These are phyloP conservation scores for Talaromyces sp. DNA, from an alignment of 2,329 filamentous ascomycete species.

Conservation along the genomic window DNA sequence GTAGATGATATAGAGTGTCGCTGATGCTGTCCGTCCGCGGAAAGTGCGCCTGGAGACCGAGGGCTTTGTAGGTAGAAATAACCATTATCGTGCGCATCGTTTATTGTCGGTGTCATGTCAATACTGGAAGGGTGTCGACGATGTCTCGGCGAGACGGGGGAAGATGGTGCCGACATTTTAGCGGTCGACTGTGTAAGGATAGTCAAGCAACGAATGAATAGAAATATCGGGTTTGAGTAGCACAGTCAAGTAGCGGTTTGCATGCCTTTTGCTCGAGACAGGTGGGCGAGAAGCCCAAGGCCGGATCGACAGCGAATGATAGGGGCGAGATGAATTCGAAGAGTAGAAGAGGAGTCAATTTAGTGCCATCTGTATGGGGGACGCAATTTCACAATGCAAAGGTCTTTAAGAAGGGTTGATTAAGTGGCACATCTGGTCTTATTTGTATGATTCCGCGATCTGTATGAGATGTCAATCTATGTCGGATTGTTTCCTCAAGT, in stretches of 20 bases:
- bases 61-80: constrained; percentile 35
- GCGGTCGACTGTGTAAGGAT: not conserved
- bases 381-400: not conserved
- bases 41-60: constrained; percentile 37
- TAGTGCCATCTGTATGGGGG: not conserved
- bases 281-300: not conserved
- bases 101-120: constrained; percentile 33
- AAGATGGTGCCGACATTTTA: constrained; percentile 30
- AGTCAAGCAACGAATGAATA: not conserved
- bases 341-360: not conserved
- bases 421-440: not conserved
- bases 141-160: constrained; percentile 37
- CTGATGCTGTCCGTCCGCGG: constrained; percentile 38
- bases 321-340: constrained; percentile 6
- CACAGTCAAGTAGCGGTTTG: not conserved
- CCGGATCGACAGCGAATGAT: not conserved
- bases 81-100: constrained; percentile 33
- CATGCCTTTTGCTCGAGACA: not conserved
- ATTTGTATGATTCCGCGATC: not conserved
- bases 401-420: not conserved
- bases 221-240: not conserved
- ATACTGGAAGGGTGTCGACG: constrained; percentile 38
- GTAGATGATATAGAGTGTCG: constrained; percentile 36
- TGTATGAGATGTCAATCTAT: not conserved
- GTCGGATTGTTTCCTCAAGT: not conserved